A percentile compares a stretch with the other conserved stretches of the same genome.
Evolutionary conservation across 2,329 filamentous ascomycete species (phyloP).

Genomic region (Microdochium bolleyi): DNA sequence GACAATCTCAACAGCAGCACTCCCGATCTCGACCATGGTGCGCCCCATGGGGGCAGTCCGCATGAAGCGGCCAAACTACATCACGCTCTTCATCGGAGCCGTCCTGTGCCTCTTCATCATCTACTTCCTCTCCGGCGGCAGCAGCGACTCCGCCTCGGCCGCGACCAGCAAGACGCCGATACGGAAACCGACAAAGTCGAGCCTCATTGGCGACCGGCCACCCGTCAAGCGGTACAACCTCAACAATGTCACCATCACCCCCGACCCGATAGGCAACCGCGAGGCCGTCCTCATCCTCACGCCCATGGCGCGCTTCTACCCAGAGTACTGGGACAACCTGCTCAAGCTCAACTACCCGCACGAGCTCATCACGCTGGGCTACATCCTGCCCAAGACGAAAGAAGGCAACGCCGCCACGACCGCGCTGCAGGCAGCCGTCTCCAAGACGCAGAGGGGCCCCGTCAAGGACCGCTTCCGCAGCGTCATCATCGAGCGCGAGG

Average conservation of each 20-base stretch:
- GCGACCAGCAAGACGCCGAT: conserved; percentile 44
- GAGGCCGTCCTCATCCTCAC: conserved; percentile 90
- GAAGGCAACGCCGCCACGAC: conserved; percentile 84
- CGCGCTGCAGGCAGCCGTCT: conserved; percentile 75
- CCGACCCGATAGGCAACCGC: conserved; percentile 65
- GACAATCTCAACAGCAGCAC: conserved; percentile 4
- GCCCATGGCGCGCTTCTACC: conserved; percentile 88
- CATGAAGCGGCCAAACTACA: conserved; percentile 23
- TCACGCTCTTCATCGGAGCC: conserved; percentile 21
- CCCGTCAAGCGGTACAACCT: conserved; percentile 90
- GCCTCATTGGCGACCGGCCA: conserved; percentile 55
- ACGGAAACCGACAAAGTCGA: conserved; percentile 49
- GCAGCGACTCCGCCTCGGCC: conserved; percentile 11
- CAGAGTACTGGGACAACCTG: conserved; percentile 92
- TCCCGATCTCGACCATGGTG: conserved; percentile 15
- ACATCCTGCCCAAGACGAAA: conserved; percentile 89
- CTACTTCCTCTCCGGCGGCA: conserved; percentile 18
- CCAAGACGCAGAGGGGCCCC: conserved; percentile 76
- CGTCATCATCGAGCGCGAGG: conserved; percentile 89
- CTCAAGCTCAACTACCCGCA: conserved; percentile 80
- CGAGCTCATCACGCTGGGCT: conserved; percentile 87
- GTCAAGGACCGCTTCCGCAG: conserved; percentile 81
- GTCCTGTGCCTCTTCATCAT: conserved; percentile 23
- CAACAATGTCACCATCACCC: conserved; percentile 84
- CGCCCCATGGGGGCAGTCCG: conserved; percentile 25